Percentiles rank a stretch among this genome's conserved stretches.
Conservation (phyloP, 164 flowering plant species). For the Platanus orientalis region DNA sequence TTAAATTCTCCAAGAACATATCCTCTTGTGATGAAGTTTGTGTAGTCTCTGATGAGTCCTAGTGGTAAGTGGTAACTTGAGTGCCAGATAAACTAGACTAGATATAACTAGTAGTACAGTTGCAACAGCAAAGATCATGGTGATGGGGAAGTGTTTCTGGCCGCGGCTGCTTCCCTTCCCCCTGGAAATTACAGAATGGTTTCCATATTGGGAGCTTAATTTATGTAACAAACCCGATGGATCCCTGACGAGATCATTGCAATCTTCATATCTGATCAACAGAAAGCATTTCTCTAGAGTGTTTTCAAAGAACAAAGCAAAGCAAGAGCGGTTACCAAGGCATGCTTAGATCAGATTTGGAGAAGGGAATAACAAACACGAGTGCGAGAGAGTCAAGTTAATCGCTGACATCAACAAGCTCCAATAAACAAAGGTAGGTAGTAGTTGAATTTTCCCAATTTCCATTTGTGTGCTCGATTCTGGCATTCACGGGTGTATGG, state of each 20-base stretch:
- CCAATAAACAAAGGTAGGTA: too few species aligned
- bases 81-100: slow-evolving; percentile 26
- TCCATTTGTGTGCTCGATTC: too few species aligned
- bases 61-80: slow-evolving; percentile 14
- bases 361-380: slow-evolving; percentile 30
- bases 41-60: slow-evolving; percentile 15
- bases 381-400: slow-evolving; percentile 40
- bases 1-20: slow-evolving; percentile 39
- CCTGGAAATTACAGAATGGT: slow-evolving; percentile 1
- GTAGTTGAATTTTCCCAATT: too few species aligned
- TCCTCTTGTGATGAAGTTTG: slow-evolving; percentile 39
- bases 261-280: slow-evolving; percentile 50
- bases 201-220: slow-evolving; percentile 28
- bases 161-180: slow-evolving; percentile 10
- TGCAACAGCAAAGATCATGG: slow-evolving; percentile 28
- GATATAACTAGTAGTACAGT: slow-evolving; percentile 28
- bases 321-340: slow-evolving; percentile 45
- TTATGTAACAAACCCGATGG: slow-evolving; percentile 27
- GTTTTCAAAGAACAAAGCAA: slow-evolving; percentile 38
- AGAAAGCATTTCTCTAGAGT: slow-evolving; percentile 36
- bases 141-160: slow-evolving; percentile 8
- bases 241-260: slow-evolving; percentile 19
- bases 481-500: too few species aligned
- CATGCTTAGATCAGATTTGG: slow-evolving; percentile 34
- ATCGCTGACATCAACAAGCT: slow-evolving; percentile 31